Percentiles rank a stretch among this genome's conserved stretches.
Conservation (phyloP, 2,329 filamentous ascomycete species). For the Bipolaris oryzae region DNA sequence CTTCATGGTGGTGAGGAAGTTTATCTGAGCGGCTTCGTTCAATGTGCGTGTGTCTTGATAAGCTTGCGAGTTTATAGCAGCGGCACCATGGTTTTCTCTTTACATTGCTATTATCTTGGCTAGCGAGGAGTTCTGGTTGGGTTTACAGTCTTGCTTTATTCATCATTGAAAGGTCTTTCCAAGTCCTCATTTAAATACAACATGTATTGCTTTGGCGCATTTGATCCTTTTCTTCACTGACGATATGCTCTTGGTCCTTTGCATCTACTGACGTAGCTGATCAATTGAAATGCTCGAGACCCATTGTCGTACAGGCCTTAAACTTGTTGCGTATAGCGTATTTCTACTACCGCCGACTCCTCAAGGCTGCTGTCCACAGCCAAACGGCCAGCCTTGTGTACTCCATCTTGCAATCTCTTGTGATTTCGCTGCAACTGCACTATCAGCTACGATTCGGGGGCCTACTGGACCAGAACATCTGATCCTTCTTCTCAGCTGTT, state of each 20-base stretch:
- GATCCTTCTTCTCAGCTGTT: too few relatives aligned
- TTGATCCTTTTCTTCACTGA: neutral
- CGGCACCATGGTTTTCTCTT: neutral
- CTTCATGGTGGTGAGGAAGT: constrained; percentile 67
- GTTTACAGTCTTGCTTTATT: neutral
- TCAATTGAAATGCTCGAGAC: too few relatives aligned
- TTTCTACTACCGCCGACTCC: too few relatives aligned
- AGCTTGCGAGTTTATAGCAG: neutral
- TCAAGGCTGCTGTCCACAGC: too few relatives aligned
- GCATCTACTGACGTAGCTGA: neutral
- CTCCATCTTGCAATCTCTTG: too few relatives aligned
- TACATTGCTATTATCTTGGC: neutral
- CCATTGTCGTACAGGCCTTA: too few relatives aligned
- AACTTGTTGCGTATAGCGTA: too few relatives aligned
- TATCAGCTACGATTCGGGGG: too few relatives aligned
- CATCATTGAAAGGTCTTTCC: too few relatives aligned
- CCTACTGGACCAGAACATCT: too few relatives aligned
- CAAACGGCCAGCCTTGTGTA: too few relatives aligned
- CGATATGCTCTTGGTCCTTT: neutral
- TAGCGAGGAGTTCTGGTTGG: constrained; percentile 4
- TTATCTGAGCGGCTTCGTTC: constrained; percentile 27
- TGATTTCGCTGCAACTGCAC: too few relatives aligned
- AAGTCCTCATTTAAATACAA: neutral
- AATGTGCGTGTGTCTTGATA: neutral
- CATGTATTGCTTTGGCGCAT: neutral